Evolutionary conservation across 1,139 yeast species (phyloP), one percentile per base, ranked within the genome.

Genomic region (Pichia sp.): DNA sequence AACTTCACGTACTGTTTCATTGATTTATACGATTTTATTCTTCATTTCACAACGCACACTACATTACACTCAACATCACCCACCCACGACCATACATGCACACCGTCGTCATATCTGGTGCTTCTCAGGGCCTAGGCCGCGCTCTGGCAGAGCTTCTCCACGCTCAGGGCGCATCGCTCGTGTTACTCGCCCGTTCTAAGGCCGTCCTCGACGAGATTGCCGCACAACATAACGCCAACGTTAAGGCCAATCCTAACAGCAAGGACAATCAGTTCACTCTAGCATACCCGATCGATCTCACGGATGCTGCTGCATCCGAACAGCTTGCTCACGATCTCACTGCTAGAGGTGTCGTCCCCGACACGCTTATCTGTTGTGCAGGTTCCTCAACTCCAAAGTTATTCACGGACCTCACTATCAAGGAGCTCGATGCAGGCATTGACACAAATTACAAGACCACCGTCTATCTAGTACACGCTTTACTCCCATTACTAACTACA

Each of bases 101-200:
- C 57, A 56, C 74, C 2, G 88, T 84, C 2, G 69, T 91, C n/a
- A 69, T 93, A 14, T 74, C 95, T 0, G 99, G 99, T 2, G 98
- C 91, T 0, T 87, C 97, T 0, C 98, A 91, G 52, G 99, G 99
- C 0, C 64, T 91, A 1, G 98, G 99, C 0, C 77, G 77, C 2
- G 83, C 84, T 32, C 58, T 93, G 37, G 95, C 95, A 1, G 62
- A 64, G 27, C 66, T 73, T 42, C 23, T 52, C 3, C 78, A 73
- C 40, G 45, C 60, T 4, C 53, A 58, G 19, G 80, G 83, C 6
- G 84, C 91, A 33, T 62, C 63, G 42, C 85, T 88, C 6, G 64
- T 81, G 2, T 59, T 88, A 15, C 83, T 87, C 13, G 87, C 96
- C 2, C 66, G 98, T 45, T 80, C 91, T 0, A 77, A 69, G 45